A percentile compares a stretch with the other conserved stretches of the same genome.
Evolutionary conservation across 768 basidiomycete genomes (phyloP).

Genomic region (Suillus cothurnatus): DNA sequence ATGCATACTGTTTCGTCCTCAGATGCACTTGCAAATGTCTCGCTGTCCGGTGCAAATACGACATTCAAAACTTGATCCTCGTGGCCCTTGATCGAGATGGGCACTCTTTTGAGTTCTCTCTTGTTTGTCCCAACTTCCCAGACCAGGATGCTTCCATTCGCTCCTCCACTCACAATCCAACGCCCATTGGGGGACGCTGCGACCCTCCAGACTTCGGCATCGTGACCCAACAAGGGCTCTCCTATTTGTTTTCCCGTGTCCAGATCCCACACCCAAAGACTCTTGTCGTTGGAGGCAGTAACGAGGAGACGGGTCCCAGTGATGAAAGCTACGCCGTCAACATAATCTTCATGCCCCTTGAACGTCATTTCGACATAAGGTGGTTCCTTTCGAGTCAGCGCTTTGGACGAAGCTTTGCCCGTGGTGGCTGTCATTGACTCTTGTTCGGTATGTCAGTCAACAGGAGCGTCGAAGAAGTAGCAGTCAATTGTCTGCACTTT

Average conservation of each 20-base stretch:
- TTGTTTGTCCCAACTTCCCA: background rate
- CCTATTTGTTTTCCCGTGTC: background rate
- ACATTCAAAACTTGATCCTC: accelerated
- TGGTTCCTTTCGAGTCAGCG: background rate
- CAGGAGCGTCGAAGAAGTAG: background rate
- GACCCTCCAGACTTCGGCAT: background rate
- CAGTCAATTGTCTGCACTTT: background rate
- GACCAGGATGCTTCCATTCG: background rate
- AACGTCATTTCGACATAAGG: background rate
- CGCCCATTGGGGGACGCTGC: background rate
- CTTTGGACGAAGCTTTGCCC: background rate
- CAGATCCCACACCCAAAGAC: background rate
- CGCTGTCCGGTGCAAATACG: background rate
- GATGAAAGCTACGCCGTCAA: background rate
- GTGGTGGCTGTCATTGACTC: background rate
- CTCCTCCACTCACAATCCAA: background rate
- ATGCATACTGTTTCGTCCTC: background rate
- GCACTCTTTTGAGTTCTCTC: background rate
- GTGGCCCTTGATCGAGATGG: background rate
- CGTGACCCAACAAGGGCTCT: background rate
- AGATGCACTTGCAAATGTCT: constrained; percentile 3
- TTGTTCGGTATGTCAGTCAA: background rate
- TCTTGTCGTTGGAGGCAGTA: background rate
- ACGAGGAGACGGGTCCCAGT: background rate
- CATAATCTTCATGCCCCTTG: background rate